Base-by-base conservation (phyloP, 2,329 filamentous ascomycete species). In the Parascedosporium putredinis region DNA sequence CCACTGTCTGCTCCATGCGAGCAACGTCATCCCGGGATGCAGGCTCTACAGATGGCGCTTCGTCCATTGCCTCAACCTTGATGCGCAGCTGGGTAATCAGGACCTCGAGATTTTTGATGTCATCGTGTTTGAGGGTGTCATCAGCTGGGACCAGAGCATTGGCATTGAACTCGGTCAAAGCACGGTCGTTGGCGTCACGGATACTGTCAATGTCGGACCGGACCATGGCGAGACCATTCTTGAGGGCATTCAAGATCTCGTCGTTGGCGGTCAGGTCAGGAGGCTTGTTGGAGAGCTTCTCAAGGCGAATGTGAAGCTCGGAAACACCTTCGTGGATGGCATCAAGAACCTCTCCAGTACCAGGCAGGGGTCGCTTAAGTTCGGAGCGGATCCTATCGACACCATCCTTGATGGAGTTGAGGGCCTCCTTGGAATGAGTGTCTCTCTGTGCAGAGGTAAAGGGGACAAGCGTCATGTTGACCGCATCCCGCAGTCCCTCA, bases 271-370 rank as follows among this genome's bases (percentile, higher is more conserved):
- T 90, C 64, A 91, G 76, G 58, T 95, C 89, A 0, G 80, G 71
- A 4, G 89, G 86, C 67, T 88, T 93, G 61, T 91, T 83, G 20
- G 81, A 73, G 14, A 93, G 75, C 59, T 74, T 76, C 52, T 95
- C 89, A 51, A 97, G 84, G 53, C 88, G 84, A 24, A 74, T 72
- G 23, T 86, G 81, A 7, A 97, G 72, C 45, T 84, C 82, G 54
- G 86, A 82, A 5, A 97, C 75, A 2, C 90, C 90, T 63, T 96
- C 89, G 52, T 94, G 90, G 49, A 97, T 73, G 1, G 90, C 86
- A 60, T 95, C 88, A 1, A 97, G 73, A 9, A 95, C 86, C 60
- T 96, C 89, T 47, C 88, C 86, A 0, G 88, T 91, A 55, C 90
- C 88, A 14, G 75, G 71, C 42, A 78, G 71, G 2, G 77, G 76